Percentiles rank a stretch among this genome's conserved stretches.
phyloP scores from a whole-genome alignment of 371 early-diverging fungal genomes.

The Circinella minor region DNA sequence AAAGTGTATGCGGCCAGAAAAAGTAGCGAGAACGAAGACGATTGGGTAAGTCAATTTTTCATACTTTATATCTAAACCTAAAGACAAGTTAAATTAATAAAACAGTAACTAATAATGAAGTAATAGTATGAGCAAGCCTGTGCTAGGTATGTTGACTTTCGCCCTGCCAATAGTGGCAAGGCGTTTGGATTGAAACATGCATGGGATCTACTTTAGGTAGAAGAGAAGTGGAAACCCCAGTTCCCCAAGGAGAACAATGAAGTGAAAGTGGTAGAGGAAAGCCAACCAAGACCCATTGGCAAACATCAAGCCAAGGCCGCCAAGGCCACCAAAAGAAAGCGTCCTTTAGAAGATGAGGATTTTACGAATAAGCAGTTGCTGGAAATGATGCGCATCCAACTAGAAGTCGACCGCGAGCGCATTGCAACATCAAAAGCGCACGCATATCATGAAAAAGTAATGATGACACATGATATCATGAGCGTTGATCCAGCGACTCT shows the following conservation, averaged over 20 bases:
- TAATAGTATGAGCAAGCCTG: background rate
- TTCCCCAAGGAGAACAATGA: no score
- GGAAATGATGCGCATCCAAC: slow-evolving; percentile 1
- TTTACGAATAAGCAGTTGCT: background rate
- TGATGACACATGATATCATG: background rate
- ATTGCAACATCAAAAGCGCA: background rate
- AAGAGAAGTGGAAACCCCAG: no score
- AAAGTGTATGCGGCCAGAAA: background rate
- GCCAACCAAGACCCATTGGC: background rate
- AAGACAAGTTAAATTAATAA: background rate
- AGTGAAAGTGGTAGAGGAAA: no score
- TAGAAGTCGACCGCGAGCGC: background rate
- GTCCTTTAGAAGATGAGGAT: background rate
- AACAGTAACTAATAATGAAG: background rate
- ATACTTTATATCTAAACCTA: background rate
- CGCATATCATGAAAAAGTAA: background rate
- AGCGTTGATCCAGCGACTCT: background rate
- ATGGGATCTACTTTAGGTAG: no score
- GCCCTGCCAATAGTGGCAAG: slow-evolving; percentile 1
- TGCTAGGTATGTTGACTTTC: background rate
- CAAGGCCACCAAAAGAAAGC: slow-evolving; percentile 1
- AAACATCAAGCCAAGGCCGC: background rate
- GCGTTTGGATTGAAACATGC: no score
- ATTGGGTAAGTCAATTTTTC: background rate
- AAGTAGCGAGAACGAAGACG: background rate